Percentiles rank a stretch among this genome's conserved stretches.
phyloP scores from a whole-genome alignment of 352 stramenopile genomes.

The Aphanomyces stellatus region DNA sequence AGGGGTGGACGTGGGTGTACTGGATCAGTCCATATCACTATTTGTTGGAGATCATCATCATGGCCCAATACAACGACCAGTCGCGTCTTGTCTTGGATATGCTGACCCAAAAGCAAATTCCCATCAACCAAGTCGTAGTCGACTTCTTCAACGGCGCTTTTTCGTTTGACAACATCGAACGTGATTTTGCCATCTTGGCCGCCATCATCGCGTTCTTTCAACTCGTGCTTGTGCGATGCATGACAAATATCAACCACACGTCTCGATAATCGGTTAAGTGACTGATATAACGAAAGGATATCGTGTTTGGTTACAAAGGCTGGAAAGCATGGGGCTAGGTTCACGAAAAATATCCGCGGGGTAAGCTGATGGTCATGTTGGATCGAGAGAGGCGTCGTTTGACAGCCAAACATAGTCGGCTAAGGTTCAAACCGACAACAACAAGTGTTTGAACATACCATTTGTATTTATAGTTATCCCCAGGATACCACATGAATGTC shows the following conservation, averaged over 20 bases:
- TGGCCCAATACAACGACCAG: background rate
- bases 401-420: too few relatives aligned
- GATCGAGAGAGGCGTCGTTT: too few relatives aligned
- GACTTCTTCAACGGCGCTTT: background rate
- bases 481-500: too few relatives aligned
- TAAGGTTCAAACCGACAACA: too few relatives aligned
- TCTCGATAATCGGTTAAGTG: slow-evolving; percentile 9
- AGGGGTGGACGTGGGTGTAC: slow-evolving; percentile 12
- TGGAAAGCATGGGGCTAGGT: too few relatives aligned
- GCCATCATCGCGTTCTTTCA: background rate
- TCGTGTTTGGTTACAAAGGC: too few relatives aligned
- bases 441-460: too few relatives aligned
- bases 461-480: too few relatives aligned
- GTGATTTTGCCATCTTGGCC: background rate
- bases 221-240: background rate
- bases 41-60: slow-evolving; percentile 4
- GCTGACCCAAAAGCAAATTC: background rate
- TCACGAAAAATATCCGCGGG: too few relatives aligned
- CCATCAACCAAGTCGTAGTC: background rate
- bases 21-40: slow-evolving; percentile 14
- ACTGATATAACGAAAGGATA: too few relatives aligned
- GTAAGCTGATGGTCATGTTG: too few relatives aligned
- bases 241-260: background rate
- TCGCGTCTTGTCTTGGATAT: background rate
- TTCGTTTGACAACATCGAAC: background rate